Percentiles rank a stretch among this genome's conserved stretches.
These are phyloP conservation scores for Picochlorum sp. DNA, from an alignment of 139 green algal genomes.

Conservation along the genomic window DNA sequence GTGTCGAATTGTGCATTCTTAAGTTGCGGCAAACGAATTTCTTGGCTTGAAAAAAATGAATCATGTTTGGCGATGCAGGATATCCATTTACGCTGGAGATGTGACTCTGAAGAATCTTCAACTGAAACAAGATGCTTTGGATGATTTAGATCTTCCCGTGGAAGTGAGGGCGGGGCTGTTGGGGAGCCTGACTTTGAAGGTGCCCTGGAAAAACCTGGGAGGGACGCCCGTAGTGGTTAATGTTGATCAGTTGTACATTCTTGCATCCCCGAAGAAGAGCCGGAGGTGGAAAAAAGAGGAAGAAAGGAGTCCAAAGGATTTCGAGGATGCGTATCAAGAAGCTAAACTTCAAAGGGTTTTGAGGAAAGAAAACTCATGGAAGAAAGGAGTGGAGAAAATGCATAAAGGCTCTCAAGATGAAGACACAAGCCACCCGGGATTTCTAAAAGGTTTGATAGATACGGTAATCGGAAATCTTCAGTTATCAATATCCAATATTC, in stretches of 20 bases:
- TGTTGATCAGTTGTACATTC: slow-evolving; percentile 86
- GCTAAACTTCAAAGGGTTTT: slow-evolving; percentile 11
- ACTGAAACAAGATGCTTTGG: slow-evolving; percentile 82
- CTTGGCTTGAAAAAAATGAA: background rate
- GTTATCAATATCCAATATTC: slow-evolving; percentile 84
- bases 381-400: slow-evolving; percentile 5
- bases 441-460: slow-evolving; percentile 57
- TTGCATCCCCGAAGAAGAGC: slow-evolving; percentile 56
- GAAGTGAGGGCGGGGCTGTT: slow-evolving; percentile 82
- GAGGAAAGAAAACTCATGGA: slow-evolving; percentile 10
- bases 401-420: slow-evolving; percentile 8
- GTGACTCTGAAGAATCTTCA: slow-evolving; percentile 83
- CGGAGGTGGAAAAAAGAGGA: slow-evolving; percentile 1
- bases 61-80: slow-evolving; percentile 4
- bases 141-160: slow-evolving; percentile 77
- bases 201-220: slow-evolving; percentile 85
- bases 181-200: slow-evolving; percentile 78
- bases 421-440: slow-evolving; percentile 8
- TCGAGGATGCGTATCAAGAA: slow-evolving; percentile 5
- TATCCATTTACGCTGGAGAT: slow-evolving; percentile 78
- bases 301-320: background rate
- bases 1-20: background rate
- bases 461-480: slow-evolving; percentile 79
- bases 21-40: background rate
- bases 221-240: slow-evolving; percentile 78